Conservation (phyloP, 495 filamentous ascomycete genomes). For the Aspergillus sparsus region DNA sequence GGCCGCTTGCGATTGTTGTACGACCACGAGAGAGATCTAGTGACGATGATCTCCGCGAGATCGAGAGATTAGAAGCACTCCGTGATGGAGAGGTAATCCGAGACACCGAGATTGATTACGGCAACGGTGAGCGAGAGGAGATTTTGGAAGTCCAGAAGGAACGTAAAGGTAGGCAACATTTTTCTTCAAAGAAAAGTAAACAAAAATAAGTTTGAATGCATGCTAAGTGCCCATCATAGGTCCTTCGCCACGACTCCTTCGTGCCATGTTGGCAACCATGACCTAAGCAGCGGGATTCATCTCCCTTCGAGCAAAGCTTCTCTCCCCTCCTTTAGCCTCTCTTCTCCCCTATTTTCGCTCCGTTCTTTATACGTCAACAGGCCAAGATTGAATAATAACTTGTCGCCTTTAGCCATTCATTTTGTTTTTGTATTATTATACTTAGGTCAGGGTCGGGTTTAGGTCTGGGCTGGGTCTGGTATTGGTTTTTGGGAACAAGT, state of each 20-base stretch:
- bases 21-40: slow-evolving; percentile 52
- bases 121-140: slow-evolving; percentile 52
- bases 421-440: too few species aligned
- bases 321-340: not conserved
- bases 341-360: not conserved
- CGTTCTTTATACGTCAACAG: too few species aligned
- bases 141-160: slow-evolving; percentile 73
- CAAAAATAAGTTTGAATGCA: too few species aligned
- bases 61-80: slow-evolving; percentile 38
- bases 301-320: not conserved
- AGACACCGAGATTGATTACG: slow-evolving; percentile 36
- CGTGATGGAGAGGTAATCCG: slow-evolving; percentile 45
- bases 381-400: too few species aligned
- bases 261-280: slow-evolving; percentile 75
- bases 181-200: slow-evolving; percentile 23
- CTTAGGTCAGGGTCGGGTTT: too few species aligned
- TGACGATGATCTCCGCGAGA: slow-evolving; percentile 45
- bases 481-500: too few species aligned
- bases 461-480: too few species aligned
- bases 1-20: slow-evolving; percentile 57
- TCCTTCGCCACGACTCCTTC: slow-evolving; percentile 63
- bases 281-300: slow-evolving; percentile 46
- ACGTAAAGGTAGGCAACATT: slow-evolving; percentile 73
- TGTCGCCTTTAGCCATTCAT: too few species aligned
- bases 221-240: slow-evolving; percentile 30